These are phyloP conservation scores for Yarrowia keelungensis DNA, from an alignment of 805 yeast species.

Conservation along the genomic window DNA sequence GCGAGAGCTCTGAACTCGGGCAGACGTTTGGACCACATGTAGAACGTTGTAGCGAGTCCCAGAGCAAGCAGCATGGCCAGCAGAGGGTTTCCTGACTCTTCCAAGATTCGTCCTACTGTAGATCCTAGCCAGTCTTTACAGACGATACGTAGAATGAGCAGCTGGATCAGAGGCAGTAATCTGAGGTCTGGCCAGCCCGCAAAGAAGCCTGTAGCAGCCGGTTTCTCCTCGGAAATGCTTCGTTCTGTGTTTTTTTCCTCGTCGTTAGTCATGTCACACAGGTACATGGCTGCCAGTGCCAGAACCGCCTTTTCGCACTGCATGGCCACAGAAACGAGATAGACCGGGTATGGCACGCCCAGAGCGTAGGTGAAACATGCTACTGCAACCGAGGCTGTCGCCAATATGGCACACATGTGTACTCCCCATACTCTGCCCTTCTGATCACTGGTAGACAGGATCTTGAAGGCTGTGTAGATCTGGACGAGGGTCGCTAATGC, in stretches of 20 bases:
- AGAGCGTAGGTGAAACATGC: slow-evolving; percentile 1
- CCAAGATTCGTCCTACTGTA: slow-evolving; percentile 20
- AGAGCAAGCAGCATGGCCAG: slow-evolving; percentile 28
- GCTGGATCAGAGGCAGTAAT: slow-evolving; percentile 12
- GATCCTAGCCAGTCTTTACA: slow-evolving; percentile 30
- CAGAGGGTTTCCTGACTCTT: slow-evolving; percentile 8
- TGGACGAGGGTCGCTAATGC: slow-evolving; percentile 24
- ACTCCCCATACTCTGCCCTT: slow-evolving; percentile 22
- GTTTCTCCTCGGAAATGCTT: slow-evolving; percentile 10
- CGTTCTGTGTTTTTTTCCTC: slow-evolving; percentile 13
- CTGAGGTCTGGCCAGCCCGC: slow-evolving; percentile 10
- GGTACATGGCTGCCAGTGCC: slow-evolving; percentile 27
- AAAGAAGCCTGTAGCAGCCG: background rate
- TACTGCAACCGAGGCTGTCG: background rate
- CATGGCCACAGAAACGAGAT: slow-evolving; percentile 19
- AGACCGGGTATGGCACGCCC: slow-evolving; percentile 16
- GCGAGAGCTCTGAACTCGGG: slow-evolving; percentile 22
- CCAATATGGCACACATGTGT: background rate
- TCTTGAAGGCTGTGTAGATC: slow-evolving; percentile 23
- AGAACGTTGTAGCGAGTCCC: background rate
- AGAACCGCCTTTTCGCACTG: slow-evolving; percentile 21
- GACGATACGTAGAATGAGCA: slow-evolving; percentile 18
- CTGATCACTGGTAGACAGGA: slow-evolving; percentile 4
- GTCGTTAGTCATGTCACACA: slow-evolving; percentile 19
- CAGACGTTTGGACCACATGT: slow-evolving; percentile 13